These are phyloP conservation scores for Verticillium dahliae DNA, from an alignment of 2,329 filamentous ascomycete genomes.

Conservation along the genomic window DNA sequence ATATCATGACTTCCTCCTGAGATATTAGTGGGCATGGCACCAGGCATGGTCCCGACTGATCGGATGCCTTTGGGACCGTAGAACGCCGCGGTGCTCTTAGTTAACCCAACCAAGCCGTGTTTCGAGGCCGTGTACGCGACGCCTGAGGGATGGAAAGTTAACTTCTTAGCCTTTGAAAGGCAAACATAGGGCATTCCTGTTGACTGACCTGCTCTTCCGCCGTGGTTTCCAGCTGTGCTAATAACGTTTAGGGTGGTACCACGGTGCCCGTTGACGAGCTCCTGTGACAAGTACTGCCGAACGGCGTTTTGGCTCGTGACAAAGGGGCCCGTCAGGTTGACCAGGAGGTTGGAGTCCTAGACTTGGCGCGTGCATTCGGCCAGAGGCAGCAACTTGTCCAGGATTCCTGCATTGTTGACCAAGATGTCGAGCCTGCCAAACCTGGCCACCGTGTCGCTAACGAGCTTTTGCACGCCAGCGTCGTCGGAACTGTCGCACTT, in stretches of 20 bases:
- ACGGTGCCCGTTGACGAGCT: constrained; percentile 10
- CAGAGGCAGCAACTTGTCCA: constrained; percentile 48
- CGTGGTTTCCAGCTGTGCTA: constrained; percentile 9
- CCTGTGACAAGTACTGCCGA: constrained; percentile 35
- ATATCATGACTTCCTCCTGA: constrained; percentile 1
- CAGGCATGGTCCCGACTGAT: constrained; percentile 29
- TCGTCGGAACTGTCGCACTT: constrained; percentile 19
- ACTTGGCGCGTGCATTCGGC: constrained; percentile 35
- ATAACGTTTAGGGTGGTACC: constrained; percentile 18
- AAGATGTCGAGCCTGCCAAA: constrained; percentile 48
- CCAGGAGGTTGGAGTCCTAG: constrained; percentile 47
- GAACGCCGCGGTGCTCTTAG: constrained; percentile 50
- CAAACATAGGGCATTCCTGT: neutral
- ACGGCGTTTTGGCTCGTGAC: constrained; percentile 45
- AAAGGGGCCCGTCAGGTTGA: constrained; percentile 51
- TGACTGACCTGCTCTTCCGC: neutral
- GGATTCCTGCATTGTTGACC: constrained; percentile 51
- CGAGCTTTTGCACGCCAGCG: constrained; percentile 43
- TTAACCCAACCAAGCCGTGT: constrained; percentile 46
- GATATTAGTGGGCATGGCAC: constrained; percentile 52
- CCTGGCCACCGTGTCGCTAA: constrained; percentile 33
- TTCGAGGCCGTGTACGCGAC: constrained; percentile 47
- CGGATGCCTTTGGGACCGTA: constrained; percentile 47
- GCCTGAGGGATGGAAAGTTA: constrained; percentile 16
- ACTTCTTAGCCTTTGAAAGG: neutral